phyloP scores from a whole-genome alignment of 2,329 filamentous ascomycete species.

The Endothia cerciana region DNA sequence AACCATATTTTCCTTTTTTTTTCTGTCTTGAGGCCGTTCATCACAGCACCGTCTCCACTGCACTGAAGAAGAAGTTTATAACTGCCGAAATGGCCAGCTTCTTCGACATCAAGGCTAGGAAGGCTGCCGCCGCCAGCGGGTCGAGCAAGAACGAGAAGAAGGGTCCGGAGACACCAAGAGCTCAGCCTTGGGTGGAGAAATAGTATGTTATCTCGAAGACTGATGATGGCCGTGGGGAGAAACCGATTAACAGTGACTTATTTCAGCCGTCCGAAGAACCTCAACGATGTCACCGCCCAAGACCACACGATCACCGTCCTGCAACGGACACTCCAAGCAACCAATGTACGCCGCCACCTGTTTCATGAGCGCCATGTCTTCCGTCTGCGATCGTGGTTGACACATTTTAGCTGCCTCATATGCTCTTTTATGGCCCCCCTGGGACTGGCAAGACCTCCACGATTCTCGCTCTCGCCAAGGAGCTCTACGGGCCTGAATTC shows the following conservation, averaged over 20 bases:
- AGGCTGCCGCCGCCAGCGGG: constrained; percentile 71
- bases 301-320: constrained; percentile 95
- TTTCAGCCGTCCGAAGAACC: constrained; percentile 82
- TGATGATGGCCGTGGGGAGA: not conserved
- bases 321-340: constrained; percentile 88
- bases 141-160: constrained; percentile 65
- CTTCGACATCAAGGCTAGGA: constrained; percentile 92
- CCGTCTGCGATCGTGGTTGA: constrained; percentile 11
- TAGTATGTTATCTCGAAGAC: constrained; percentile 63
- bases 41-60: not conserved
- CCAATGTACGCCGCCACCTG: constrained; percentile 66
- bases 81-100: constrained; percentile 76
- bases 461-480: constrained; percentile 93
- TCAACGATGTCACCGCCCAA: constrained; percentile 94
- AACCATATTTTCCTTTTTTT: not conserved
- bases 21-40: not conserved
- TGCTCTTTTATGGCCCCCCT: constrained; percentile 98
- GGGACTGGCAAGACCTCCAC: constrained; percentile 98
- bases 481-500: constrained; percentile 94
- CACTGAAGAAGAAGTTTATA: not conserved
- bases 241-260: constrained; percentile 30
- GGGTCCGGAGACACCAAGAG: constrained; percentile 64
- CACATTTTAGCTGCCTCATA: constrained; percentile 78
- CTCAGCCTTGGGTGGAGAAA: constrained; percentile 98
- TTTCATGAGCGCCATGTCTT: not conserved